Evolutionary conservation across 2,329 filamentous ascomycete genomes (phyloP).

Genomic region (Nectriaceae sp.): DNA sequence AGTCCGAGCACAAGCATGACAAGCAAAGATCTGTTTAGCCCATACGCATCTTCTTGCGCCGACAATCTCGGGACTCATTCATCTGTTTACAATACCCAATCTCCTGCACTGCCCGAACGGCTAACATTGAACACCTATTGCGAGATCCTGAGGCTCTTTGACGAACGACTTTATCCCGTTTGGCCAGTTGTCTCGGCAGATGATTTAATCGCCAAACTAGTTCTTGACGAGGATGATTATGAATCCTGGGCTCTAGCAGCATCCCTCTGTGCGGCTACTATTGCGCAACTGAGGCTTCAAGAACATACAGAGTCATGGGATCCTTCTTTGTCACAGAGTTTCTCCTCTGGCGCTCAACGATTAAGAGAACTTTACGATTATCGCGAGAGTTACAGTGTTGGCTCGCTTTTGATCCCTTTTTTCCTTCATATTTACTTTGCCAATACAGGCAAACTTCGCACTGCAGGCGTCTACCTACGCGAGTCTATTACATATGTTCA

Average conservation of each 20-base stretch:
- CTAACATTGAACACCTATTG: slow-evolving; percentile 21
- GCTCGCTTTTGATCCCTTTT: slow-evolving; percentile 27
- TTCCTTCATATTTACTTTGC: slow-evolving; percentile 32
- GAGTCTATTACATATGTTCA: slow-evolving; percentile 28
- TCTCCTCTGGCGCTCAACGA: slow-evolving; percentile 16
- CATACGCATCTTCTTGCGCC: background rate
- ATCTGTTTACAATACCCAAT: background rate
- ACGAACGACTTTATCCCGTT: slow-evolving; percentile 17
- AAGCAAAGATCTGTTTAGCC: background rate
- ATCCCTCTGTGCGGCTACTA: slow-evolving; percentile 27
- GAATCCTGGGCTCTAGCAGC: slow-evolving; percentile 27
- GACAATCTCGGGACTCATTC: background rate
- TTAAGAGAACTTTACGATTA: slow-evolving; percentile 26
- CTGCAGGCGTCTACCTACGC: slow-evolving; percentile 23
- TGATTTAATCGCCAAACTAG: slow-evolving; percentile 17
- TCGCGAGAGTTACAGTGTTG: slow-evolving; percentile 19
- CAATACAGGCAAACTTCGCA: slow-evolving; percentile 29
- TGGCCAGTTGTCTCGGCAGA: slow-evolving; percentile 27
- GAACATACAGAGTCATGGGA: slow-evolving; percentile 20
- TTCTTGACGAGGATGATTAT: slow-evolving; percentile 12
- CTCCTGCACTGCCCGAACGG: slow-evolving; percentile 10
- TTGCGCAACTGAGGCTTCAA: slow-evolving; percentile 27
- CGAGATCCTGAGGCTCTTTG: slow-evolving; percentile 22
- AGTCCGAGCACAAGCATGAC: background rate
- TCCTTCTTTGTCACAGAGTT: slow-evolving; percentile 16